Evolutionary conservation across 148 eudicot species (phyloP), one percentile per base, ranked within the genome.

Genomic region (Chenopodium quinoa): DNA sequence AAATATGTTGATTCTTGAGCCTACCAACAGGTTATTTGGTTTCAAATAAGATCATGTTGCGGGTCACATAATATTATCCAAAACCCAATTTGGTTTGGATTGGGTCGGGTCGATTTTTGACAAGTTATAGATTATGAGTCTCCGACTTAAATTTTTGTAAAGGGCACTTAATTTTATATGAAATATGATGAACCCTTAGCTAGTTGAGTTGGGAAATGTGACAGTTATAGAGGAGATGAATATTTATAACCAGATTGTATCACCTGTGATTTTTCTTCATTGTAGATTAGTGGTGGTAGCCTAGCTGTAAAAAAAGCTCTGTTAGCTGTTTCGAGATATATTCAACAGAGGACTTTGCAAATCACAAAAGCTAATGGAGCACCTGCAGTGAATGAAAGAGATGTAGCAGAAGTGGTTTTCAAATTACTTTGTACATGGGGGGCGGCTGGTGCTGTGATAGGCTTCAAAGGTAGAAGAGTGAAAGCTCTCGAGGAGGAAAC

Each of bases 371-470:
- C 75, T 50, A 29, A 50, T 54, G 60, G 22, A 44, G 63, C 70
- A 29, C 22, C 82, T 62, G 78, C 86, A 44, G 75, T 69, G 54
- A 83, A 79, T 73, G 80, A 76, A 71, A 78, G 47, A 60, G 75
- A 8, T 75, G 34, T 66, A 73, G 60, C 71, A 58, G 78, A 90
- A 81, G 91, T 90, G 54, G 77, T 86, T 19, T 89, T 85, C 81
- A 85, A 85, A 79, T 65, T 90, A 56, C 86, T 89, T 52, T 90
- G 91, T 60, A 76, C 91, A 46, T 77, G 65, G 83, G 76, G 29
- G 9, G 75, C 56, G n/a, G 91, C 87, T 79, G 91, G 91, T 71
- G 83, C 84, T 77, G 86, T 90, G 72, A 84, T 90, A 37, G 93
- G 93, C 27, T 81, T 67, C 82, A 84, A 84, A 76, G 91, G 86